A percentile compares a stretch with the other conserved stretches of the same genome.
These are phyloP conservation scores for Lactifluus pinguis DNA, from an alignment of 768 basidiomycete species.

Conservation along the genomic window DNA sequence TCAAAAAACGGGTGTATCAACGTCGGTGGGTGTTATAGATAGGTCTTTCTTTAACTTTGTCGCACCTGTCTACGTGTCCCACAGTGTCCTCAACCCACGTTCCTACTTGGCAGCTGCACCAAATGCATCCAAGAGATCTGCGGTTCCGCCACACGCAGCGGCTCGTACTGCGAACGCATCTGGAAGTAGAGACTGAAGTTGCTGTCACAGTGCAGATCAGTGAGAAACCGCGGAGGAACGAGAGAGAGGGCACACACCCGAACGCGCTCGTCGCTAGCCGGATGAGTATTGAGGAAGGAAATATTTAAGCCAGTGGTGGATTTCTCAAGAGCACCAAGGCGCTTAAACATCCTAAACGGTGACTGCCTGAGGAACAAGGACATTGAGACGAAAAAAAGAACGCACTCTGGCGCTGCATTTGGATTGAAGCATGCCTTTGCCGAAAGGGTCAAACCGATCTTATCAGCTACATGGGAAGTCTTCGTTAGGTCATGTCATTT, in stretches of 20 bases:
- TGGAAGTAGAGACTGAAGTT: constrained; percentile 43
- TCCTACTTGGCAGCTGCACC: neutral
- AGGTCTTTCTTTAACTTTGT: neutral
- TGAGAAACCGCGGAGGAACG: neutral
- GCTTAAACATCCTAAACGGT: constrained; percentile 47
- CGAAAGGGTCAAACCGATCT: constrained; percentile 74
- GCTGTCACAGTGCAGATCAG: constrained; percentile 12
- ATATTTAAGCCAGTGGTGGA: constrained; percentile 23
- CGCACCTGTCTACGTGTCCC: neutral
- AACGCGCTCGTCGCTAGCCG: constrained; percentile 60
- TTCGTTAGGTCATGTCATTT: neutral
- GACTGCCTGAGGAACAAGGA: neutral
- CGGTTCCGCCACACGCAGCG: constrained; percentile 38
- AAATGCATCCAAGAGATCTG: constrained; percentile 17
- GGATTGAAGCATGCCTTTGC: constrained; percentile 86
- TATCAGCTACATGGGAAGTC: constrained; percentile 50
- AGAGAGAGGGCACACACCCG: constrained; percentile 37
- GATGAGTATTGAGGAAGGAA: constrained; percentile 78
- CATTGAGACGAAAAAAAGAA: neutral
- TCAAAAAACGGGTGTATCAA: neutral
- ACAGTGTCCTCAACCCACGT: neutral
- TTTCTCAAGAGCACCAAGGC: constrained; percentile 52
- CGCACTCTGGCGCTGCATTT: constrained; percentile 60
- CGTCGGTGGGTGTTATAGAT: neutral
- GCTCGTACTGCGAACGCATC: constrained; percentile 48